phyloP scores from a whole-genome alignment of 1,284 basidiomycete species.

The Rhodotorula sp. region DNA sequence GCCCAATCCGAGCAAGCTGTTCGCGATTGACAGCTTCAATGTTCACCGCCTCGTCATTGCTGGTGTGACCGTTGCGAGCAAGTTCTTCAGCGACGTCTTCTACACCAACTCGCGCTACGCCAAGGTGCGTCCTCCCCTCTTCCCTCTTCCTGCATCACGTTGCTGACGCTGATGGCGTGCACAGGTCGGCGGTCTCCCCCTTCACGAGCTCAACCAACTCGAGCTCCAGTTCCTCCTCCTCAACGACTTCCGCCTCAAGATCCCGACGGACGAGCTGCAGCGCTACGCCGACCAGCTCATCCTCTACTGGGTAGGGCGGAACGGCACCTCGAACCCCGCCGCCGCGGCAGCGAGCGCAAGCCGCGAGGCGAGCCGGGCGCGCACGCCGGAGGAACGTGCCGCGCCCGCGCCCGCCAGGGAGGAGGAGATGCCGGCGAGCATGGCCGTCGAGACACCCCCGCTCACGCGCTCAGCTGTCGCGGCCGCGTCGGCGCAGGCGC shows the following conservation, averaged over 20 bases:
- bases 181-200: constrained; percentile 90
- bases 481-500: neutral
- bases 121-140: constrained; percentile 65
- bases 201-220: constrained; percentile 91
- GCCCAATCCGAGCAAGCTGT: constrained; percentile 52
- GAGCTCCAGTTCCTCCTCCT: constrained; percentile 95
- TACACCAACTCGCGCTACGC: constrained; percentile 99
- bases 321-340: constrained; percentile 17
- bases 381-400: neutral
- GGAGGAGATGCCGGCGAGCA: neutral
- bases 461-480: constrained; percentile 3
- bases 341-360: constrained; percentile 1
- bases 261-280: constrained; percentile 89
- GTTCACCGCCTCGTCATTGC: constrained; percentile 95
- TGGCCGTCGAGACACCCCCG: constrained; percentile 7
- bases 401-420: neutral
- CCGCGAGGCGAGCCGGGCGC: neutral
- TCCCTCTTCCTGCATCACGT: neutral
- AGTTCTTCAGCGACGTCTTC: constrained; percentile 98
- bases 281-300: constrained; percentile 86
- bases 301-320: constrained; percentile 53
- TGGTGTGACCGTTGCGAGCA: constrained; percentile 95
- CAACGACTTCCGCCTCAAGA: constrained; percentile 90
- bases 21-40: constrained; percentile 96
- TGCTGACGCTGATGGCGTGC: neutral